Percentiles rank a stretch among this genome's conserved stretches.
These are phyloP conservation scores for Aphanomyces invadans DNA, from an alignment of 352 stramenopile genomes.

Conservation along the genomic window DNA sequence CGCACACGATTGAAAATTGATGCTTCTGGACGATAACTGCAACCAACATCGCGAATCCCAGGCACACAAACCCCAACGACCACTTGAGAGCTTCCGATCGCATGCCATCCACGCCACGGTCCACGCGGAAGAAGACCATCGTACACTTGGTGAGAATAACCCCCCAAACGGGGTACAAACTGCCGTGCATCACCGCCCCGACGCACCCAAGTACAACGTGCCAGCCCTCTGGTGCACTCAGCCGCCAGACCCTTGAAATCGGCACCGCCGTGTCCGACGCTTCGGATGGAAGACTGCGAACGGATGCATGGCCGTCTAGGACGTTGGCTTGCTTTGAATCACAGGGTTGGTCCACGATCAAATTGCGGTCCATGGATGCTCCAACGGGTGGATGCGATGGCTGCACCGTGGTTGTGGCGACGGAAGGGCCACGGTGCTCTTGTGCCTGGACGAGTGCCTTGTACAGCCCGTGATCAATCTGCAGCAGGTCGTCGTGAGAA, in stretches of 20 bases:
- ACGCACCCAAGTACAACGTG: conserved; percentile 3
- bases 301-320: not conserved
- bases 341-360: too few species aligned
- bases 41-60: conserved; percentile 29
- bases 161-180: conserved; percentile 20
- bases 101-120: conserved; percentile 26
- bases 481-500: conserved; percentile 27
- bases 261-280: conserved; percentile 11
- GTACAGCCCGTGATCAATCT: conserved; percentile 20
- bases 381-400: too few species aligned
- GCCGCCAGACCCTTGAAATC: conserved; percentile 37
- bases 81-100: conserved; percentile 28
- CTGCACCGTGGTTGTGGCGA: too few species aligned
- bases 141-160: conserved; percentile 8
- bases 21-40: conserved; percentile 32
- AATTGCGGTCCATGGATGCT: too few species aligned
- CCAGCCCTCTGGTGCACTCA: conserved; percentile 34
- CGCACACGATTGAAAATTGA: conserved; percentile 32
- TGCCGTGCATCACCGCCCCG: conserved; percentile 13
- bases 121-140: conserved; percentile 2
- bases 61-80: conserved; percentile 29
- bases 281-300: not conserved
- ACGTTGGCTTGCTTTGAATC: not conserved
- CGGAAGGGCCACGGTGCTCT: not conserved
- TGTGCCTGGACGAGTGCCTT: conserved; percentile 9